Evolutionary conservation across 78 protist species (phyloP).

Genomic region (Chrysochromulina parva): DNA sequence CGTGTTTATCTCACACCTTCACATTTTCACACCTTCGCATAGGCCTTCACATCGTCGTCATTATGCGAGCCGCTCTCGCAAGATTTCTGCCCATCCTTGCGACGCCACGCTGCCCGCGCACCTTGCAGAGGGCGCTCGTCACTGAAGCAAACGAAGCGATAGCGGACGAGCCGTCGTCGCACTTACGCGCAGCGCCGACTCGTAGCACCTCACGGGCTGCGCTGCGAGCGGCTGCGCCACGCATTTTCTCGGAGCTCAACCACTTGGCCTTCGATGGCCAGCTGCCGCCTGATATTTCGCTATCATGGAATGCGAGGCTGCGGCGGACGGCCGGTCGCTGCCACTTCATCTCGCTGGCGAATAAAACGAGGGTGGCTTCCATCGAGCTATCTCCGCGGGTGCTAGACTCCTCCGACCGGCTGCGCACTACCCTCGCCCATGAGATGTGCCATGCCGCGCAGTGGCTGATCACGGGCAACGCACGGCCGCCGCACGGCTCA

Average conservation of each 20-base stretch:
- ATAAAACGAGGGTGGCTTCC: not conserved
- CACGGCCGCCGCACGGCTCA: slow-evolving; percentile 22
- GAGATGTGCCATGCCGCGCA: slow-evolving; percentile 37
- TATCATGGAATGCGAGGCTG: not conserved
- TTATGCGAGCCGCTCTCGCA: no score
- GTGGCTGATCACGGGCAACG: not conserved
- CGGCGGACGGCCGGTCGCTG: not conserved
- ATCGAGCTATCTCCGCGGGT: not conserved
- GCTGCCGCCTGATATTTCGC: not conserved
- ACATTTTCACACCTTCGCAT: no score
- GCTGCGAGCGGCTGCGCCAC: not conserved
- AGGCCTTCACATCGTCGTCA: no score
- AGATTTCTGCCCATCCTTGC: no score
- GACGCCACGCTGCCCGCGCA: no score
- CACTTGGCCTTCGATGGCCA: not conserved
- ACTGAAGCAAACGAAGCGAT: no score
- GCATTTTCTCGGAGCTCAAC: not conserved
- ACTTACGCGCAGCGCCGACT: no score
- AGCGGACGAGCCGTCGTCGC: no score
- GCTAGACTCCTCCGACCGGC: not conserved
- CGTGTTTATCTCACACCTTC: no score
- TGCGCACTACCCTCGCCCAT: not conserved
- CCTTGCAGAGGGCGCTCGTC: no score
- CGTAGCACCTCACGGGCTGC: no score
- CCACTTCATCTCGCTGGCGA: not conserved